phyloP scores from a whole-genome alignment of 2,329 filamentous ascomycete genomes.

The Parastagonospora nodorum region DNA sequence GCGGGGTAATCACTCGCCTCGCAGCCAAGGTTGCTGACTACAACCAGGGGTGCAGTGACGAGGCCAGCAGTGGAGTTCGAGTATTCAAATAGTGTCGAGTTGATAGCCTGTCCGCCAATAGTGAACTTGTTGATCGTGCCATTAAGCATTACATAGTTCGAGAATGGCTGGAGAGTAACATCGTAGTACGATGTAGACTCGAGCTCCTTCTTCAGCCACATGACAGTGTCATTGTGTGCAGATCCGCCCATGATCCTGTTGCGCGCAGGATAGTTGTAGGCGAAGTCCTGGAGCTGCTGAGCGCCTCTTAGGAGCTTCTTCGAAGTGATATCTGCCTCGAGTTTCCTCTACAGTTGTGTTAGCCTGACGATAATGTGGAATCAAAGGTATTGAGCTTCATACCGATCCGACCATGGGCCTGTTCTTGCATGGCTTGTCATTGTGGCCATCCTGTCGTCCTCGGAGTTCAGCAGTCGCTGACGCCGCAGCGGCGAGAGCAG shows the following conservation, averaged over 20 bases:
- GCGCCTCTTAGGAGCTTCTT: constrained; percentile 37
- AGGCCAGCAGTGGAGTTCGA: constrained; percentile 26
- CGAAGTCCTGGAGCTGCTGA: constrained; percentile 43
- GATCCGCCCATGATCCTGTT: constrained; percentile 46
- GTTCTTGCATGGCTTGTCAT: too few relatives aligned
- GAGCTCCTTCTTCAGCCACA: constrained; percentile 43
- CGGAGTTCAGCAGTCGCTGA: too few relatives aligned
- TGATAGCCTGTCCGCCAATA: constrained; percentile 21
- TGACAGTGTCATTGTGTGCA: constrained; percentile 49
- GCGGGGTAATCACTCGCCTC: constrained; percentile 64
- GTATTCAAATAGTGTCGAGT: constrained; percentile 25
- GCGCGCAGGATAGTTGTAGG: constrained; percentile 41
- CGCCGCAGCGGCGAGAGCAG: too few relatives aligned
- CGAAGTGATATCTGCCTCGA: constrained; percentile 34
- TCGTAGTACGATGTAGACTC: constrained; percentile 45
- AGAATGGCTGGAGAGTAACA: constrained; percentile 38
- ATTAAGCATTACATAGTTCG: constrained; percentile 23
- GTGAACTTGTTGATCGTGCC: constrained; percentile 26
- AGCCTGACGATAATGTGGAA: too few relatives aligned
- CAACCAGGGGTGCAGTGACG: constrained; percentile 30
- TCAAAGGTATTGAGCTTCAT: too few relatives aligned
- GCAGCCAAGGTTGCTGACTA: constrained; percentile 40
- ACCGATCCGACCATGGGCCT: too few relatives aligned
- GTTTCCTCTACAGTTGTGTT: not conserved
- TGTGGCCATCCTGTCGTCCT: too few relatives aligned